These are phyloP conservation scores for Trematosphaeria pertusa DNA, from an alignment of 2,329 filamentous ascomycete species.

Conservation along the genomic window DNA sequence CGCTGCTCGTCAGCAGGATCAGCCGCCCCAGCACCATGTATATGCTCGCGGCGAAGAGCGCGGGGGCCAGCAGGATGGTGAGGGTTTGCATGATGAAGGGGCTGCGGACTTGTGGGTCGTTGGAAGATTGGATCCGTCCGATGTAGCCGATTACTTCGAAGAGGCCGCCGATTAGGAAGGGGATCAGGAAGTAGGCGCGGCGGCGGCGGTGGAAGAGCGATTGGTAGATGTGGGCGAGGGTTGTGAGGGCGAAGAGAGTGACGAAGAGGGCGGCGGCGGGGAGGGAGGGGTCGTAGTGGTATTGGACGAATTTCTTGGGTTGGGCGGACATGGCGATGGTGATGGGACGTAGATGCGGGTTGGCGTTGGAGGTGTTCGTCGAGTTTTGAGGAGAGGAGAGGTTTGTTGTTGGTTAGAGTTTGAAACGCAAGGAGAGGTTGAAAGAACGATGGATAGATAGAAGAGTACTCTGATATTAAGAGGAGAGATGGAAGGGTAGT, in stretches of 20 bases:
- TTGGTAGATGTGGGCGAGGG: constrained; percentile 50
- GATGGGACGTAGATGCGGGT: no score
- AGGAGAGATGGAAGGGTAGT: no score
- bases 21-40: constrained; percentile 53
- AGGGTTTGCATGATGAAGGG: constrained; percentile 49
- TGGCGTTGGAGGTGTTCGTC: no score
- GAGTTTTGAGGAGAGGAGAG: no score
- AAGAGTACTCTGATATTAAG: no score
- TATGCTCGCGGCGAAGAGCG: constrained; percentile 52
- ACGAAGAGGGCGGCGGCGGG: constrained; percentile 55
- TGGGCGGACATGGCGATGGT: constrained; percentile 12
- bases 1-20: constrained; percentile 45
- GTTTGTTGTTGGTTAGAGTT: no score
- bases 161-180: constrained; percentile 54
- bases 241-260: constrained; percentile 53
- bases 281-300: constrained; percentile 52
- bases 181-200: constrained; percentile 57
- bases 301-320: constrained; percentile 21
- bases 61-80: constrained; percentile 50
- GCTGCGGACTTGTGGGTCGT: constrained; percentile 33
- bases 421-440: no score
- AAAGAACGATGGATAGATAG: no score
- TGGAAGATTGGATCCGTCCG: constrained; percentile 51
- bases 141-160: constrained; percentile 61
- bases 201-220: constrained; percentile 42